These are phyloP conservation scores for Ustilago xerochloae DNA, from an alignment of 1,284 basidiomycete genomes.

Conservation along the genomic window DNA sequence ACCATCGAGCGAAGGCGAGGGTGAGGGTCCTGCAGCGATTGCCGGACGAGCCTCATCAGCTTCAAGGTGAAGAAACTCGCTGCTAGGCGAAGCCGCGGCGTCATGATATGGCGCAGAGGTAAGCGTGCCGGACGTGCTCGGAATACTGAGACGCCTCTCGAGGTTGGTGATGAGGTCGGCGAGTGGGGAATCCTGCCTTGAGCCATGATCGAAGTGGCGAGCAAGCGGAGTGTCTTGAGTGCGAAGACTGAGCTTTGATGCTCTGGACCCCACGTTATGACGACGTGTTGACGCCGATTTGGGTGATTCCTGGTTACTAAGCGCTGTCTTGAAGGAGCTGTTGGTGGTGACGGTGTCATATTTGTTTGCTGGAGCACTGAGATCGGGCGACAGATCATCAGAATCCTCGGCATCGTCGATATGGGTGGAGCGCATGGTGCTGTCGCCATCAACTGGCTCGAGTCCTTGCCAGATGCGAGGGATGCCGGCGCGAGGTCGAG, in stretches of 20 bases:
- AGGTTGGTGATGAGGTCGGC: constrained; percentile 47
- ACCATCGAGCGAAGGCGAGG: constrained; percentile 10
- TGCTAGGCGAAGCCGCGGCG: constrained; percentile 36
- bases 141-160: constrained; percentile 32
- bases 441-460: constrained; percentile 28
- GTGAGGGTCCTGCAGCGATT: constrained; percentile 21
- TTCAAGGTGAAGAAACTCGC: constrained; percentile 22
- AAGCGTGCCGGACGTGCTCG: constrained; percentile 22
- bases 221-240: constrained; percentile 36
- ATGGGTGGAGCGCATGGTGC: constrained; percentile 22
- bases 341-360: constrained; percentile 42
- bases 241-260: constrained; percentile 34
- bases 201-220: constrained; percentile 40
- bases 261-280: constrained; percentile 13
- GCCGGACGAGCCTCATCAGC: constrained; percentile 1
- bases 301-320: constrained; percentile 36
- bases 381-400: constrained; percentile 29
- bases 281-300: constrained; percentile 16
- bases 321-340: constrained; percentile 41
- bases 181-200: constrained; percentile 38
- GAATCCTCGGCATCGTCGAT: constrained; percentile 37
- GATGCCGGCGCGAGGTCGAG: constrained; percentile 35
- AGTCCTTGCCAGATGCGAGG: constrained; percentile 52
- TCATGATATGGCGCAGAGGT: constrained; percentile 29
- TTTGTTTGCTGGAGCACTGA: constrained; percentile 24